A percentile compares a stretch with the other conserved stretches of the same genome.
These are phyloP conservation scores for Paramecium octaurelia DNA, from an alignment of 73 alveolate species.

Conservation along the genomic window DNA sequence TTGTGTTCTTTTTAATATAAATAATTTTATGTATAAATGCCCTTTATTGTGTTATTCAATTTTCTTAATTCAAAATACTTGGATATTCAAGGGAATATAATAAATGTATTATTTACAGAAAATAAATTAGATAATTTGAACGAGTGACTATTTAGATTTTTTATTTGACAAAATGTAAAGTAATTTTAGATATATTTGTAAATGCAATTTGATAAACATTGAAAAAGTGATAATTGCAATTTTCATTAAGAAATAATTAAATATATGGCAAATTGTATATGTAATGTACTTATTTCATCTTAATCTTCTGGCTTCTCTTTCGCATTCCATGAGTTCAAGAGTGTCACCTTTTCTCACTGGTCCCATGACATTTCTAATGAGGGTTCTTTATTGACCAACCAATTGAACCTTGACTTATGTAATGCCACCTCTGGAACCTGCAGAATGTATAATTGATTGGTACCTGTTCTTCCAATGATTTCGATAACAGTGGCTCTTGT, in stretches of 20 bases:
- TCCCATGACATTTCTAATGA: slow-evolving; percentile 99
- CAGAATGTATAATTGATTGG: not conserved
- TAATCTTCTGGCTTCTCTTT: slow-evolving; percentile 99
- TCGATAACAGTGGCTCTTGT: slow-evolving; percentile 59
- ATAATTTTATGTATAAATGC: too few relatives aligned
- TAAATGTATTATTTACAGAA: too few relatives aligned
- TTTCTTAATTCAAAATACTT: too few relatives aligned
- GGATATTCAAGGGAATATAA: too few relatives aligned
- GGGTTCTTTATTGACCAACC: slow-evolving; percentile 83
- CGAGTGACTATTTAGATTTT: too few relatives aligned
- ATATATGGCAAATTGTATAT: not conserved
- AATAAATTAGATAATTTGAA: too few relatives aligned
- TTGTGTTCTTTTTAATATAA: too few relatives aligned
- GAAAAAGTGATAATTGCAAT: not conserved
- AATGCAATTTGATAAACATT: not conserved
- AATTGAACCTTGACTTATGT: slow-evolving; percentile 95
- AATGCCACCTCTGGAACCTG: slow-evolving; percentile 99
- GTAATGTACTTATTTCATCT: slow-evolving; percentile 67
- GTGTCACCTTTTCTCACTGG: slow-evolving; percentile 98
- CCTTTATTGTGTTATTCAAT: too few relatives aligned
- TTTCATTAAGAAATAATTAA: not conserved
- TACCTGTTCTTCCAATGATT: slow-evolving; percentile 62
- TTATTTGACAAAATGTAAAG: too few relatives aligned
- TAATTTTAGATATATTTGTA: too few relatives aligned
- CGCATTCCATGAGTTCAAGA: slow-evolving; percentile 98